Evolutionary conservation across 2,329 filamentous ascomycete genomes (phyloP), one percentile per base, ranked within the genome.

Genomic region (Paracoccidioides brasiliensis): DNA sequence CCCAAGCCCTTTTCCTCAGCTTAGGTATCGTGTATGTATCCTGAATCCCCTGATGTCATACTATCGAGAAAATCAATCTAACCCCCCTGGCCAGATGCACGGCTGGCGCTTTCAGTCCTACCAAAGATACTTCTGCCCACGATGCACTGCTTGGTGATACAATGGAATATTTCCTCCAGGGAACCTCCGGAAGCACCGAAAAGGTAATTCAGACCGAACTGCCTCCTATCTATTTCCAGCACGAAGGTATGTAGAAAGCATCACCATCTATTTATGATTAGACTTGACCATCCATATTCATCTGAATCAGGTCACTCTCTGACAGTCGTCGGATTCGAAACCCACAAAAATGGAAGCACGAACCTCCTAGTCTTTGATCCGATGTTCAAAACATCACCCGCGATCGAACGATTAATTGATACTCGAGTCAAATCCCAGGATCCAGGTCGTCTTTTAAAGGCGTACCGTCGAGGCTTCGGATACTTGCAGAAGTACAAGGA

Each of bases 331-430:
- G 91, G 91, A 0, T 77, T 95, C 32, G 90, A 96, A 69, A 81
- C 80, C 60, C 80, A 78, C 33, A 74, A 71, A 38, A 78, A 85
- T 57, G 86, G 86, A 32, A 74, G 75, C 15, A 73, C 77, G 53
- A 86, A 87, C 61, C 74, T 97, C 15, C 75, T 97, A 0, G 86
- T 95, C 10, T 95, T 95, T 66, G 90, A 97, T 66, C 90, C 91
- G 0, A 86, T 86, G 72, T 89, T 88, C 67, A 82, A 80, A 55
- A 85, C 90, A 48, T 80, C 84, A 0, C 74, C 76, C 2, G 77
- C 76, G 15, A 78, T 94, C 63, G 77, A 75, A 59, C 79, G 79
- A 54, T 70, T 88, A 33, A 74, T 80, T 46, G 49, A 35, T 22
- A 80, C 63, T 3, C 71, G 67, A 12, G 60, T 66, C 6, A 64